Conservation (phyloP, 495 filamentous ascomycete genomes). For the Xylaria sp. region DNA sequence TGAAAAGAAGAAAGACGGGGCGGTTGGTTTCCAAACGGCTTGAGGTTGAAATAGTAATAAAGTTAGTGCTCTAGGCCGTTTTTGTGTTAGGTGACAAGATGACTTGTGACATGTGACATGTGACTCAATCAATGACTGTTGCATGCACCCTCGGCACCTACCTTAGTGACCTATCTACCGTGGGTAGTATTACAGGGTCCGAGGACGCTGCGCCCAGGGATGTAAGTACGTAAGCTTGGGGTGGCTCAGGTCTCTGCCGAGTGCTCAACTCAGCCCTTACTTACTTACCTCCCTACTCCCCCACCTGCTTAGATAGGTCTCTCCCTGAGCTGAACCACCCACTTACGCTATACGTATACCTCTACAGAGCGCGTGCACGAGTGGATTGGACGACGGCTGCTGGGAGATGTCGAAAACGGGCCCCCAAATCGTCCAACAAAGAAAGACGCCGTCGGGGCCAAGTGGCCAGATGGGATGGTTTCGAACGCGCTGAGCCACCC, state of each 20-base stretch:
- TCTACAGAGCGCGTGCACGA: not conserved
- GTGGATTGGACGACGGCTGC: slow-evolving; percentile 10
- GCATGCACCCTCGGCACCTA: not conserved
- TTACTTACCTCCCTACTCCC: too few species aligned
- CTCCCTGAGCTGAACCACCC: not conserved
- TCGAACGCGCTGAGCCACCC: slow-evolving; percentile 28
- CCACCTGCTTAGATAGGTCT: not conserved
- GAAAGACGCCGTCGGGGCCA: not conserved
- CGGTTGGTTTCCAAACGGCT: not conserved
- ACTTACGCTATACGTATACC: not conserved
- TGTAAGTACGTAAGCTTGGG: not conserved
- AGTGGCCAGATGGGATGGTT: slow-evolving; percentile 1
- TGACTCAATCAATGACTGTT: not conserved
- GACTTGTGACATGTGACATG: not conserved
- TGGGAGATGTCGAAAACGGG: slow-evolving; percentile 2
- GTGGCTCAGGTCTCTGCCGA: not conserved
- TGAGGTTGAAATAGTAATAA: slow-evolving; percentile 20
- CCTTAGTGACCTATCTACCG: too few species aligned
- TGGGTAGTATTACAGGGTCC: too few species aligned
- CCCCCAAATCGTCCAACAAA: slow-evolving; percentile 8
- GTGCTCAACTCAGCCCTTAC: not conserved
- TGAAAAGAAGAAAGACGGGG: slow-evolving; percentile 25
- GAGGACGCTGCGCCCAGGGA: too few species aligned
- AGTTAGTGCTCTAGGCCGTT: slow-evolving; percentile 1
- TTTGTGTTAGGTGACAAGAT: not conserved